phyloP scores from a whole-genome alignment of 345 rosid genomes.

The Mercurialis annua region DNA sequence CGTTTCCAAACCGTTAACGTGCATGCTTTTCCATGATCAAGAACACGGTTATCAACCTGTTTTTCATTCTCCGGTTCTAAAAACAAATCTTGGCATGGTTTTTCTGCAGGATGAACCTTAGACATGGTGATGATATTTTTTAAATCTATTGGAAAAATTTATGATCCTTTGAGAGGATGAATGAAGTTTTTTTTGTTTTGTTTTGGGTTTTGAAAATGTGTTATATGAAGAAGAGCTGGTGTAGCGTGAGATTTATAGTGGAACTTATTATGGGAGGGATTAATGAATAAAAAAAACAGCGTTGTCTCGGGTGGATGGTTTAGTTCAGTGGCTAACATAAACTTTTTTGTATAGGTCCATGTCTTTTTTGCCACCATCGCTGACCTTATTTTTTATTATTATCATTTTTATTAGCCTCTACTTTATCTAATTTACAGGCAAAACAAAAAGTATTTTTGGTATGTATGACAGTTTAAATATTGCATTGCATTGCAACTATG shows the following conservation, averaged over 20 bases:
- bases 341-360: constrained; percentile 11
- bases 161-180: neutral
- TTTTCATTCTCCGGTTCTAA: neutral
- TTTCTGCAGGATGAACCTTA: constrained; percentile 38
- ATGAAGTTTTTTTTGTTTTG: neutral
- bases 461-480: no score
- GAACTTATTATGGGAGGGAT: neutral
- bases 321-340: constrained; percentile 20
- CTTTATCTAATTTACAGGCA: no score
- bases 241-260: constrained; percentile 11
- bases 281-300: neutral
- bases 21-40: constrained; percentile 7
- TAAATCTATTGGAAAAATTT: neutral
- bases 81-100: neutral
- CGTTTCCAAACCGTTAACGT: constrained; percentile 47
- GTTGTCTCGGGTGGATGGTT: constrained; percentile 7
- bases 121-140: constrained; percentile 29
- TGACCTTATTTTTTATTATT: neutral
- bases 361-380: constrained; percentile 4
- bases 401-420: neutral
- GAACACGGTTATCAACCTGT: neutral
- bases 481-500: no score
- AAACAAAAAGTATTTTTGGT: no score
- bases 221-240: neutral
- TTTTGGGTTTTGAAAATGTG: neutral